Conservation (phyloP, 2,329 filamentous ascomycete species). For the Cytospora leucostoma region DNA sequence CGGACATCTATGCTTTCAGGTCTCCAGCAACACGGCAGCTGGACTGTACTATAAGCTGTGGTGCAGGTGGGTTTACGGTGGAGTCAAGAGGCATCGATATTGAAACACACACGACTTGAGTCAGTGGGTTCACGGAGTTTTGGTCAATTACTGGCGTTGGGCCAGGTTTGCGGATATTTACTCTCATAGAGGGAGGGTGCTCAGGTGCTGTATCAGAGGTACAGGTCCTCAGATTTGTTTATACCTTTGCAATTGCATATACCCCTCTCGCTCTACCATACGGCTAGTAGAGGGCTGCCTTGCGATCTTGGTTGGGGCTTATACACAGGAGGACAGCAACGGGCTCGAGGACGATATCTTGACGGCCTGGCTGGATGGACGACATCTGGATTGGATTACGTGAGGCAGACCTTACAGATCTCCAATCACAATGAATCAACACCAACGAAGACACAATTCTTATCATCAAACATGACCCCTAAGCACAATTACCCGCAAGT, state of each 20-base stretch:
- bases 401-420: constrained; percentile 24
- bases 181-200: background rate
- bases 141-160: constrained; percentile 3
- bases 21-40: constrained; percentile 5
- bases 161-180: too few relatives aligned
- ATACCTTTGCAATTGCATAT: background rate
- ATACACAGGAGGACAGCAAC: background rate
- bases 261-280: constrained; percentile 17
- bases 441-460: background rate
- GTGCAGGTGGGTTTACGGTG: constrained; percentile 5
- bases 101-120: constrained; percentile 1
- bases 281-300: constrained; percentile 1
- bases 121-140: constrained; percentile 9
- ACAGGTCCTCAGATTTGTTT: background rate
- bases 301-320: constrained; percentile 13
- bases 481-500: too few relatives aligned
- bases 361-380: background rate
- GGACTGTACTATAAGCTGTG: constrained; percentile 2
- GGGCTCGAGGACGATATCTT: background rate
- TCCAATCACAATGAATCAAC: constrained; percentile 19
- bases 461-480: too few relatives aligned
- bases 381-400: constrained; percentile 3
- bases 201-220: background rate
- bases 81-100: background rate
- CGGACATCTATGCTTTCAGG: background rate